phyloP scores from a whole-genome alignment of 106 monocot genomes.

The Cymbidium sinense region DNA sequence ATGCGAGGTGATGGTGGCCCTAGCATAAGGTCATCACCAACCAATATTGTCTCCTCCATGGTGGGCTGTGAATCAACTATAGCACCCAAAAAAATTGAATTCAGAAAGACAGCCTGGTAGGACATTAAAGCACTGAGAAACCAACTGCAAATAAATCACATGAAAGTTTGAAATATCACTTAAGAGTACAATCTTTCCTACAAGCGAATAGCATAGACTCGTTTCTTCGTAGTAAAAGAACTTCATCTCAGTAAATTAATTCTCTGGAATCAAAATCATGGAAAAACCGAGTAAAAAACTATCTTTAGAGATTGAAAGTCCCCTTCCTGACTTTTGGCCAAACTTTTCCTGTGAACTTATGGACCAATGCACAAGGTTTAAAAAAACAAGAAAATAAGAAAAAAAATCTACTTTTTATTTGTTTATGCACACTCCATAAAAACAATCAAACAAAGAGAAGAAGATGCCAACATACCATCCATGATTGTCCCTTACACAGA shows the following conservation, averaged over 20 bases:
- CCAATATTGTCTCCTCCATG: constrained; percentile 94
- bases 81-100: not conserved
- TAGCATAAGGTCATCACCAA: constrained; percentile 94
- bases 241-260: not conserved
- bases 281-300: not conserved
- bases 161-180: not conserved
- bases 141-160: not conserved
- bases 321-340: not conserved
- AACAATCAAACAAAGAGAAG: not conserved
- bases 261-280: not conserved
- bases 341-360: not conserved
- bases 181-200: not conserved
- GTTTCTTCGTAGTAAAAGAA: not conserved
- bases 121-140: not conserved
- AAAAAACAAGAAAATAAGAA: not conserved
- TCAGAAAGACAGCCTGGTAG: not conserved
- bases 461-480: constrained; percentile 3
- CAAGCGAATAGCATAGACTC: not conserved
- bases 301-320: not conserved
- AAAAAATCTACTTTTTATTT: not conserved
- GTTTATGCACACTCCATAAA: not conserved
- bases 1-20: constrained; percentile 91
- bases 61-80: constrained; percentile 85
- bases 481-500: not conserved
- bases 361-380: not conserved